These are phyloP conservation scores for Penicillium sp. DNA, from an alignment of 2,329 filamentous ascomycete species.

Conservation along the genomic window DNA sequence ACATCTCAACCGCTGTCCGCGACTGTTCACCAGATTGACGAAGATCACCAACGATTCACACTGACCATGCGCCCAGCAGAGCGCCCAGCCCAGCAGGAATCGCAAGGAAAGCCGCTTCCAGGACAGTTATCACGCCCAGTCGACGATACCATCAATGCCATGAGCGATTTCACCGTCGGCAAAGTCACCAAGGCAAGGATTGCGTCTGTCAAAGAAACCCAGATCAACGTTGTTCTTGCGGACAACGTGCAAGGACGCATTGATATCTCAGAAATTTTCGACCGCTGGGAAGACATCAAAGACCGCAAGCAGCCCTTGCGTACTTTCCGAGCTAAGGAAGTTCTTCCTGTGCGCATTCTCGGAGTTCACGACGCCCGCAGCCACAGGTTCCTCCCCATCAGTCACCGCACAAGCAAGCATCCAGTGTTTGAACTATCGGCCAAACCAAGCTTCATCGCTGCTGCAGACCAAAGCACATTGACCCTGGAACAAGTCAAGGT, in stretches of 20 bases:
- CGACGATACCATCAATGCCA: conserved; percentile 59
- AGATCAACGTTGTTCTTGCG: conserved; percentile 84
- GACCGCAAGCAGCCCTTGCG: conserved; percentile 77
- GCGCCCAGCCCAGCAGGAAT: conserved; percentile 43
- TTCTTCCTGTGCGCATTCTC: conserved; percentile 70
- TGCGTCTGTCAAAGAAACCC: conserved; percentile 81
- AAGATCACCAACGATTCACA: conserved; percentile 64
- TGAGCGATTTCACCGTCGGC: conserved; percentile 72
- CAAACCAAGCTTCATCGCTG: conserved; percentile 59
- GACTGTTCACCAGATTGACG: conserved; percentile 69
- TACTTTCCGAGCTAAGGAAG: conserved; percentile 67
- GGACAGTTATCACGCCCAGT: conserved; percentile 52
- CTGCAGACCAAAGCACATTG: conserved; percentile 59
- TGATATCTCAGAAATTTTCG: conserved; percentile 85
- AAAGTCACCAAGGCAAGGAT: conserved; percentile 72
- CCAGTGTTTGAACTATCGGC: conserved; percentile 81
- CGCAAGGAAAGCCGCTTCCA: conserved; percentile 20
- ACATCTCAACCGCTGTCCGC: conserved; percentile 72
- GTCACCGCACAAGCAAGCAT: conserved; percentile 74
- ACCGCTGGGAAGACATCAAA: conserved; percentile 79
- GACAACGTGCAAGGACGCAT: conserved; percentile 90
- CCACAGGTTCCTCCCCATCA: conserved; percentile 86
- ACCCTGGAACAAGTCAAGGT: conserved; percentile 68
- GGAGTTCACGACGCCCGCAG: conserved; percentile 87
- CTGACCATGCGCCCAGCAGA: conserved; percentile 54